phyloP scores from a whole-genome alignment of 2,329 filamentous ascomycete genomes.

The Colletotrichum lupini region DNA sequence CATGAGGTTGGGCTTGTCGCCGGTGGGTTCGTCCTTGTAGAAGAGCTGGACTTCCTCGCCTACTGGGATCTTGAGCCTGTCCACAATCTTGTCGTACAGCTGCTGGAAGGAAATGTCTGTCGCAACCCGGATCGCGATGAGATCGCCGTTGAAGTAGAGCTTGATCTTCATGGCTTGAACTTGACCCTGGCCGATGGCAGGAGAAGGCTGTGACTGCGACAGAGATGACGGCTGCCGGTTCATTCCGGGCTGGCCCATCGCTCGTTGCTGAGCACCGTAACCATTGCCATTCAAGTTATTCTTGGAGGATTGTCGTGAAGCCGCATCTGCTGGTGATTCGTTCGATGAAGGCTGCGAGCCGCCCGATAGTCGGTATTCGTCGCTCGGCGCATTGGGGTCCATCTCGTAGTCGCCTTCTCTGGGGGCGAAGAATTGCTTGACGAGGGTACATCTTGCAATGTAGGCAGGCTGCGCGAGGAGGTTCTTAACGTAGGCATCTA shows the following conservation, averaged over 20 bases:
- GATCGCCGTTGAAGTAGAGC: constrained; percentile 90
- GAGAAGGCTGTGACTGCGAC: constrained; percentile 66
- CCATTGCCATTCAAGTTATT: constrained; percentile 70
- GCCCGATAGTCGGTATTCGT: constrained; percentile 80
- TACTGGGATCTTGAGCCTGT: constrained; percentile 79
- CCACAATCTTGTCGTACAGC: constrained; percentile 84
- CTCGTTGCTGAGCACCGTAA: constrained; percentile 56
- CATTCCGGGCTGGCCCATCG: constrained; percentile 52
- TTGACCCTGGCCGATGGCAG: constrained; percentile 61
- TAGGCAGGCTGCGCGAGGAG: constrained; percentile 84
- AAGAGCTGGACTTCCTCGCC: constrained; percentile 80
- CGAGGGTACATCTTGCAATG: constrained; percentile 85
- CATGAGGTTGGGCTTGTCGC: constrained; percentile 78
- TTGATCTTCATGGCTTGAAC: constrained; percentile 86
- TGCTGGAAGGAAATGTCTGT: constrained; percentile 81
- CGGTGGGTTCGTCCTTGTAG: constrained; percentile 86
- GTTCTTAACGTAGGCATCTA: constrained; percentile 96
- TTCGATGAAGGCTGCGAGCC: constrained; percentile 75
- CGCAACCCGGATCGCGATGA: constrained; percentile 91
- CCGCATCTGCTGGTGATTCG: constrained; percentile 68
- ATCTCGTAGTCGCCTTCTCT: constrained; percentile 94
- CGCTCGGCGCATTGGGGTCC: constrained; percentile 72
- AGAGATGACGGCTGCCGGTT: constrained; percentile 58
- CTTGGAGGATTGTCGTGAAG: constrained; percentile 73
- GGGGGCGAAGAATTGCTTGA: constrained; percentile 91